Conservation (phyloP, 2,329 filamentous ascomycete genomes). For the Aspergillus uvarum region DNA sequence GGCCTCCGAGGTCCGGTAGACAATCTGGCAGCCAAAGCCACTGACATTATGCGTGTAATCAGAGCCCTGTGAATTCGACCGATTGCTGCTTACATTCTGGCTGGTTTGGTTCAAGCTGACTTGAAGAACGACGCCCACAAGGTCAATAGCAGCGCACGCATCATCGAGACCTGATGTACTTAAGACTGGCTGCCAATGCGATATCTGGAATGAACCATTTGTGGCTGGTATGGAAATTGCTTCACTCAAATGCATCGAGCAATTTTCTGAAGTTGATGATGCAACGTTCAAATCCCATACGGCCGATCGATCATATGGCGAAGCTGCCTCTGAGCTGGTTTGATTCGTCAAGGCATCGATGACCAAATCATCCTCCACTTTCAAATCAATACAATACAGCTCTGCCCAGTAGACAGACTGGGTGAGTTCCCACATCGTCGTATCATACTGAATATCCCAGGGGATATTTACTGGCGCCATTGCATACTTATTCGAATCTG, state of each 20-base stretch:
- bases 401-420: conserved; percentile 10
- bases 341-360: background rate
- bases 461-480: conserved; percentile 8
- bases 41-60: background rate
- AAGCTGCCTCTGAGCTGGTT: background rate
- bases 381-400: conserved; percentile 1
- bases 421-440: conserved; percentile 6
- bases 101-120: background rate
- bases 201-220: conserved; percentile 1
- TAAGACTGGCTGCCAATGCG: conserved; percentile 3
- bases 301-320: background rate
- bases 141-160: conserved; percentile 1
- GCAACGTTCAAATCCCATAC: background rate
- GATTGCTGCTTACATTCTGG: background rate
- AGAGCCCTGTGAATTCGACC: background rate
- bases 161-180: background rate
- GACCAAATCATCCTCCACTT: background rate
- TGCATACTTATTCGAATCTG: conserved; percentile 3
- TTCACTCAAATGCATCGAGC: conserved; percentile 1
- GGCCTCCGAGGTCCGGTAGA: conserved; percentile 1
- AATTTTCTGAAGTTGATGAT: background rate
- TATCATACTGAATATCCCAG: conserved; percentile 3
- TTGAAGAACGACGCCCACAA: background rate
- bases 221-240: conserved; percentile 2
- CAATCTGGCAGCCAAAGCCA: conserved; percentile 8